phyloP scores from a whole-genome alignment of 768 basidiomycete genomes.

The Boletus rufocinnamomeus region DNA sequence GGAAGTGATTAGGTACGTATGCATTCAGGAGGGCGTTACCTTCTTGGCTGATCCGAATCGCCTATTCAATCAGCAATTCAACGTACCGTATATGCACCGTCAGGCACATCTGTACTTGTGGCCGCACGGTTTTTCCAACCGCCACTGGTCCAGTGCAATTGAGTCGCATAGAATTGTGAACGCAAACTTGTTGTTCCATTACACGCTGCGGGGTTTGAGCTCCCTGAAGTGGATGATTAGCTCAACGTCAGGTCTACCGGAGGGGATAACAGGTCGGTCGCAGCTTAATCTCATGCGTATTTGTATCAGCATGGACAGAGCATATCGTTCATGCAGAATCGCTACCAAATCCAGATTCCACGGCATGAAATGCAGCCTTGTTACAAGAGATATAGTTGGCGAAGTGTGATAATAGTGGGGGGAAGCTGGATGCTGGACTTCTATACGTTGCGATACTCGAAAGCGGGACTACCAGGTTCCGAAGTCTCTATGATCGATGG shows the following conservation, averaged over 20 bases:
- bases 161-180: not conserved
- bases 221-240: too few relatives aligned
- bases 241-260: too few relatives aligned
- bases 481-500: slow-evolving; percentile 76
- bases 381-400: not conserved
- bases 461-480: slow-evolving; percentile 84
- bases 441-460: slow-evolving; percentile 82
- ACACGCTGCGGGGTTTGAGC: too few relatives aligned
- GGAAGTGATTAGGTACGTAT: too few relatives aligned
- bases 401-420: not conserved
- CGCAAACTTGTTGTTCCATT: too few relatives aligned
- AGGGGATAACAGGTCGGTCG: too few relatives aligned
- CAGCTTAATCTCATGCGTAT: slow-evolving; percentile 7
- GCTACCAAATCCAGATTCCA: not conserved
- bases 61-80: not conserved
- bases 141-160: not conserved
- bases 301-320: not conserved
- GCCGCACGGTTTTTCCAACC: not conserved
- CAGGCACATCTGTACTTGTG: not conserved
- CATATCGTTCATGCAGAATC: not conserved
- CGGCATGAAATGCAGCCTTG: not conserved
- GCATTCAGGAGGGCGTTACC: too few relatives aligned
- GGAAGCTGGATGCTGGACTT: not conserved
- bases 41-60: too few relatives aligned
- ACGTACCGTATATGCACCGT: not conserved